A percentile compares a stretch with the other conserved stretches of the same genome.
Evolutionary conservation across 2,329 filamentous ascomycete genomes (phyloP).

Genomic region (Cercospora janseana): DNA sequence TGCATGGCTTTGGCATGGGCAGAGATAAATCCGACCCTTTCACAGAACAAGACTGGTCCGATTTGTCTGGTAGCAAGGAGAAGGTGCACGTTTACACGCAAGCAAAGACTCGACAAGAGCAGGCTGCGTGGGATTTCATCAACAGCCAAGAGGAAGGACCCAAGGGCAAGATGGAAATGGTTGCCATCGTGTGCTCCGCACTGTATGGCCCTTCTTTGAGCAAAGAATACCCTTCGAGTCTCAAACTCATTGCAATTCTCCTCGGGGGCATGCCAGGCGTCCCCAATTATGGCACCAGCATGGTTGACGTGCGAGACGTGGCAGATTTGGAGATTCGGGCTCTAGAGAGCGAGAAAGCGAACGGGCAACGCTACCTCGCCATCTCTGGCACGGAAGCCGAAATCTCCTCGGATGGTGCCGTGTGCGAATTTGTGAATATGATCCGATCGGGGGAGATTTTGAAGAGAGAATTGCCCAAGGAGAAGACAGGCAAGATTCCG

Average conservation of each 20-base stretch:
- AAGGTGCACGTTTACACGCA: conserved; percentile 23
- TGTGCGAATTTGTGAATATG: conserved; percentile 25
- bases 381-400: conserved; percentile 13
- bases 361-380: conserved; percentile 20
- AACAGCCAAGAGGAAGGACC: background rate
- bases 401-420: background rate
- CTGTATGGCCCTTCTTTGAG: conserved; percentile 23
- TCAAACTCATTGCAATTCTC: conserved; percentile 22
- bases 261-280: conserved; percentile 20
- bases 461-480: conserved; percentile 16
- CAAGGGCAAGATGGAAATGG: conserved; percentile 16
- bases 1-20: conserved; percentile 20
- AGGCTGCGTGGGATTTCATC: conserved; percentile 21
- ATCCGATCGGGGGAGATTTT: conserved; percentile 17
- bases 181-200: conserved; percentile 17
- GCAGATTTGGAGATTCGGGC: conserved; percentile 18
- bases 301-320: conserved; percentile 21
- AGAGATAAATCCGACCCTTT: conserved; percentile 19
- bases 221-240: conserved; percentile 18
- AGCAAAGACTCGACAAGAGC: conserved; percentile 23
- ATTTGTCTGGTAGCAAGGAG: conserved; percentile 22
- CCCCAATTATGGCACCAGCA: conserved; percentile 20
- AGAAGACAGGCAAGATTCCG: conserved; percentile 23
- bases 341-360: conserved; percentile 13
- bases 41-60: conserved; percentile 24